Conservation (phyloP, 306 rosid genomes). For the Gillenia trifoliata region DNA sequence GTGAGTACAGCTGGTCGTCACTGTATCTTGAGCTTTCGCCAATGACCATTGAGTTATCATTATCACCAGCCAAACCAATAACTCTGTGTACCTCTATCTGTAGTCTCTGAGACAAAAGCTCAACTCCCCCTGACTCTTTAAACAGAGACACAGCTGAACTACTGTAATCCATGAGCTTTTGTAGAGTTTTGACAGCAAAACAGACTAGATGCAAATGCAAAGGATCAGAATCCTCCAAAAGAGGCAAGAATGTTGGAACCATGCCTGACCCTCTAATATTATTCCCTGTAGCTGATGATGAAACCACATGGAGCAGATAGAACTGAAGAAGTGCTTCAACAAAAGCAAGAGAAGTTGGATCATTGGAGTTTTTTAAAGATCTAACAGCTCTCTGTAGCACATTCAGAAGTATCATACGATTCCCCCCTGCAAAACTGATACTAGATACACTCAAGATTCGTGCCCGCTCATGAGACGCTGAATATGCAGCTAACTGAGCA, state of each 20-base stretch:
- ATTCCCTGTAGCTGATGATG: conserved; percentile 89
- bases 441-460: conserved; percentile 89
- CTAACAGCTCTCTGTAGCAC: conserved; percentile 91
- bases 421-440: conserved; percentile 86
- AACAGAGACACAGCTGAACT: conserved; percentile 91
- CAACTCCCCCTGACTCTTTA: conserved; percentile 91
- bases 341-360: conserved; percentile 86
- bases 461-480: conserved; percentile 92
- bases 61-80: conserved; percentile 51
- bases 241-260: conserved; percentile 98
- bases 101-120: conserved; percentile 85
- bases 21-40: conserved; percentile 68
- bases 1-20: conserved; percentile 66
- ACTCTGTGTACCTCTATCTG: conserved; percentile 81
- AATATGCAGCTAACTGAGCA: conserved; percentile 93
- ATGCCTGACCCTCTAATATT: conserved; percentile 91
- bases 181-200: conserved; percentile 93
- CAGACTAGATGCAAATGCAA: conserved; percentile 86
- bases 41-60: conserved; percentile 42
- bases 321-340: conserved; percentile 98
- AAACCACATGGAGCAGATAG: conserved; percentile 91
- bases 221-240: conserved; percentile 90
- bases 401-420: conserved; percentile 87
- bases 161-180: conserved; percentile 96
- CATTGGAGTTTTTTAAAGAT: conserved; percentile 62